Evolutionary conservation across 192 early-diverging fungal genomes (phyloP), one percentile per base, ranked within the genome.

Genomic region (Dimargaris xerosporica): DNA sequence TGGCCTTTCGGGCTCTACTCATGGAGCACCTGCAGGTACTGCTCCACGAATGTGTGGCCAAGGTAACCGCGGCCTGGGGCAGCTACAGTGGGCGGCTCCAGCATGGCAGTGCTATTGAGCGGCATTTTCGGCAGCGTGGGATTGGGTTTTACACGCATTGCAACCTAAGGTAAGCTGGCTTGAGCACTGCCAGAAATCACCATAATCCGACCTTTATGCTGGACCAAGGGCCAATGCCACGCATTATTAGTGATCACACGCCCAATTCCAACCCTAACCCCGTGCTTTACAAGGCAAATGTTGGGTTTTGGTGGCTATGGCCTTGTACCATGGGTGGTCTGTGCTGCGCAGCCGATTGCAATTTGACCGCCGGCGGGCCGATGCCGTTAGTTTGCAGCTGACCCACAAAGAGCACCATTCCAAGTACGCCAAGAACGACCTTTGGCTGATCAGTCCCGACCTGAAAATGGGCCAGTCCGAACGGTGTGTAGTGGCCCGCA

Each of bases 371-470:
- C 19, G 26, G 23, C 68, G 67, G 21, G 70, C 67, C 21, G 75
- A 73, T 54, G 64, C 66, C 31, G 58, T 76, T 21, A 50, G 55
- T 10, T 39, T 76, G 44, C 71, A 73, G 31, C 66, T 76, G 12
- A 69, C 67, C 41, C 45, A 68, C 11, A 66, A 71, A 23, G 75
- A 76, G 44, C 63, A 66, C 50, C 67, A 69, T 31, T 52, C 67
- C 11, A 67, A 69, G 13, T 76, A 73, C 52, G 67, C 69, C 30
- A 69, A 68, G 39, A 67, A 73, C 62, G 75, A 76, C 39, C 73
- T 71, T 26, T 76, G 75, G 75, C 69, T 69, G 11, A 66, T 76
- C 16, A 71, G 72, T 0, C 54, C 64, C 2, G 61, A 62, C 47
- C 47, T 61, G 0, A 67, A 73, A 34, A 73, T 76, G 71, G 31